Conservation (phyloP, 2,329 filamentous ascomycete species). For the Dendryphion nanum region DNA sequence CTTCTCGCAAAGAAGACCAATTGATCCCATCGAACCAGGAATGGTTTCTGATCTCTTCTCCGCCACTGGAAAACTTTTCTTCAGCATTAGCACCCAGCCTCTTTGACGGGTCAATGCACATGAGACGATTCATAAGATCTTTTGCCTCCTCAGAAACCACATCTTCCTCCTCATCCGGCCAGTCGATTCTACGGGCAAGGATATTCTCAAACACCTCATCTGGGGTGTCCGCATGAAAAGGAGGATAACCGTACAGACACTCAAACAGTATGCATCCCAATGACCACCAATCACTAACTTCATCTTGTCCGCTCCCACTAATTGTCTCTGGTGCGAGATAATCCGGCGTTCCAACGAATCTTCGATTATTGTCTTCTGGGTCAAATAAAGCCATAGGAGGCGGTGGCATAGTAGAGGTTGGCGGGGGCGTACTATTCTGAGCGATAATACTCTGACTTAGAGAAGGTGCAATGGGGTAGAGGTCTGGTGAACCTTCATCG, state of each 20-base stretch:
- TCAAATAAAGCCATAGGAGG: constrained; percentile 93
- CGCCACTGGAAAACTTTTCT: constrained; percentile 79
- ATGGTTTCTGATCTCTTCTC: constrained; percentile 86
- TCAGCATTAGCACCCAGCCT: constrained; percentile 83
- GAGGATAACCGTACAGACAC: constrained; percentile 88
- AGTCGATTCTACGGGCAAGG: constrained; percentile 81
- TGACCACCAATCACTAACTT: constrained; percentile 99
- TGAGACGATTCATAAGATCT: constrained; percentile 88
- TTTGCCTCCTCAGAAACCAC: constrained; percentile 80
- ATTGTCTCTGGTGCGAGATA: constrained; percentile 97
- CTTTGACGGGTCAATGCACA: constrained; percentile 78
- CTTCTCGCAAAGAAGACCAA: constrained; percentile 89
- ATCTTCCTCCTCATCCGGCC: constrained; percentile 81
- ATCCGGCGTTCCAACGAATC: constrained; percentile 95
- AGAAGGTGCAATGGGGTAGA: constrained; percentile 63
- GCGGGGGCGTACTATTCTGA: constrained; percentile 59
- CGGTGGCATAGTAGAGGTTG: constrained; percentile 75
- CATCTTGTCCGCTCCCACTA: constrained; percentile 90
- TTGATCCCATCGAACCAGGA: constrained; percentile 84
- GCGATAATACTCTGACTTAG: constrained; percentile 52
- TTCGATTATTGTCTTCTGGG: constrained; percentile 85
- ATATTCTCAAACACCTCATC: constrained; percentile 98
- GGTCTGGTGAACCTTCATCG: constrained; percentile 73
- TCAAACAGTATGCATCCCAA: constrained; percentile 98
- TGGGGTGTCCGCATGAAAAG: constrained; percentile 86